Evolutionary conservation across 1,284 basidiomycete species (phyloP), one percentile per base, ranked within the genome.

Genomic region (Malassezia nana): DNA sequence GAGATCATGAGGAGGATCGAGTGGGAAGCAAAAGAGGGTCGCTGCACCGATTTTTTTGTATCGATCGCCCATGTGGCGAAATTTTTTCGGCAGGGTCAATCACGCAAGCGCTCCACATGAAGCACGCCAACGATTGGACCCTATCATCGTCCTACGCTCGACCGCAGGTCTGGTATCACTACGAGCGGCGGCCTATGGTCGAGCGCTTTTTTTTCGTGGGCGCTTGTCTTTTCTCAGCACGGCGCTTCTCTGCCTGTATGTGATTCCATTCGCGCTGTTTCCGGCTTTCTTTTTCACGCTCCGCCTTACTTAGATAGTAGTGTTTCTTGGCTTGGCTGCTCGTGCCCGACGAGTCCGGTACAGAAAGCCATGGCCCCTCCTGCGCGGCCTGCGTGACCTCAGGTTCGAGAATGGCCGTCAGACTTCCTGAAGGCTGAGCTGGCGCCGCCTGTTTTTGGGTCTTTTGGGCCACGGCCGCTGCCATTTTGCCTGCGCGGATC

Each of bases 391-490:
- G 24, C 1, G 41, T 49, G 7, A 56, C 54, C 2, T 39, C 54
- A 3, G 54, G 54, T 40, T 56, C 54, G 10, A 56, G 33, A 32
- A 56, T 56, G 7, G 29, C 49, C 13, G 54, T 56, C 7, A 56
- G 39, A 25, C 48, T 51, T 2, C 54, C 54, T 10, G 42, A 49
- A 1, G 49, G 54, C 12, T 30, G 28, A 24, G 43, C 10, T 15
- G 24, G 42, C 15, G 20, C 8, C 24, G 25, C 10, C n/a, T 16
- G 4, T 13, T 5, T 15, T 20, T 45, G 18, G 3, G 22, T 12
- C 20, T 24, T 31, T 25, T 39, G 28, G 33, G 32, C 10, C 12
- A 13, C 8, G 4, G 30, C 4, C 18, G 28, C 18, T 12, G 30
- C 30, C 18, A 32, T 50, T n/a, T 31, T 26, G 9, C 39, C 39